These are phyloP conservation scores for Ephemerocybe angulata DNA, from an alignment of 768 basidiomycete species.

Conservation along the genomic window DNA sequence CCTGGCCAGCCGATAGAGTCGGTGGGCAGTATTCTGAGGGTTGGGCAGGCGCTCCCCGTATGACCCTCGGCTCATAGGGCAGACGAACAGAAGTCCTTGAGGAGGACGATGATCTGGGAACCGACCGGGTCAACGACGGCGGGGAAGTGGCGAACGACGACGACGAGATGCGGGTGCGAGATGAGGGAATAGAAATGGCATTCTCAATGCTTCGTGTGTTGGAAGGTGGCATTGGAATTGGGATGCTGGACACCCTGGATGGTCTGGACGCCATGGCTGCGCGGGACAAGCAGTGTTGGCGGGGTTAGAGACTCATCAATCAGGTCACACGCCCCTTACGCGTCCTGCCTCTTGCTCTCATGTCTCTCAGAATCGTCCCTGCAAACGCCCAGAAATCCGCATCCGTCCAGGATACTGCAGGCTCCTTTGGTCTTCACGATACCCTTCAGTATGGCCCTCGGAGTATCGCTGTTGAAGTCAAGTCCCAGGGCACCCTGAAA, in stretches of 20 bases:
- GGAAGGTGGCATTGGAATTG: conserved; percentile 51
- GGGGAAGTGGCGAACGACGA: conserved; percentile 22
- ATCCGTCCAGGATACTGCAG: conserved; percentile 63
- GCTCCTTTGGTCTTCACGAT: conserved; percentile 83
- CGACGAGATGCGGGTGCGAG: conserved; percentile 32
- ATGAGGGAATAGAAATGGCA: conserved; percentile 58
- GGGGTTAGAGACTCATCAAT: background rate
- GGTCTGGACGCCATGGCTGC: conserved; percentile 36
- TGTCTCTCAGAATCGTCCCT: conserved; percentile 66
- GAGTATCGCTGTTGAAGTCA: conserved; percentile 72
- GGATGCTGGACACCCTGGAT: conserved; percentile 64
- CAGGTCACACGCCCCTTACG: conserved; percentile 19
- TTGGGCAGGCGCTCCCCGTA: conserved; percentile 45
- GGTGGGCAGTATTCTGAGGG: conserved; percentile 43
- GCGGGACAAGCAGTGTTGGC: conserved; percentile 5
- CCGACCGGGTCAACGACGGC: conserved; percentile 40
- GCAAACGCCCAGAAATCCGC: conserved; percentile 51
- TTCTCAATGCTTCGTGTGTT: conserved; percentile 59
- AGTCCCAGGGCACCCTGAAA: conserved; percentile 58
- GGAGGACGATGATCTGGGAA: conserved; percentile 31
- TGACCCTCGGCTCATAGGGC: conserved; percentile 63
- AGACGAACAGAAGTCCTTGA: conserved; percentile 16
- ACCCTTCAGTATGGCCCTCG: conserved; percentile 81
- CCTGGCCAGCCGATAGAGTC: conserved; percentile 32
- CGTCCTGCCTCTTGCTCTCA: conserved; percentile 25